Percentiles rank a stretch among this genome's conserved stretches.
phyloP scores from a whole-genome alignment of 345 rosid genomes.

The Linum trigynum region DNA sequence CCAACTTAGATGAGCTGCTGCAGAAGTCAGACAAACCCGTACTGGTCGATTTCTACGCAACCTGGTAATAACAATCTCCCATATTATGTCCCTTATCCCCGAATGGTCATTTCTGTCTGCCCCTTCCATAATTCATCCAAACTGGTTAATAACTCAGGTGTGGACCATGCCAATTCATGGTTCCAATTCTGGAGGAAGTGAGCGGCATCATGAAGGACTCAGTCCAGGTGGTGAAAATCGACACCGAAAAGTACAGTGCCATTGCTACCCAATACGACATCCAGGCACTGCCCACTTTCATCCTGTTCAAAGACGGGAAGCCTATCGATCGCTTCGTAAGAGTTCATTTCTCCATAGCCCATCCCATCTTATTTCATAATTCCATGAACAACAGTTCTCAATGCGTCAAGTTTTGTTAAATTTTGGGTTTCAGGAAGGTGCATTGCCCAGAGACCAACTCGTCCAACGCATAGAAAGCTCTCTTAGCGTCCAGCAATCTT shows the following conservation, averaged over 20 bases:
- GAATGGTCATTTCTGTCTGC: neutral
- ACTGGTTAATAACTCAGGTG: slow-evolving; percentile 45
- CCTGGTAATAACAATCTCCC: slow-evolving; percentile 43
- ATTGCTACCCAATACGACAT: slow-evolving; percentile 65
- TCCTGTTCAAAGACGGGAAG: slow-evolving; percentile 74
- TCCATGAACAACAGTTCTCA: neutral
- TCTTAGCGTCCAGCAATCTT: slow-evolving; percentile 51
- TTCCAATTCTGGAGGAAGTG: slow-evolving; percentile 70
- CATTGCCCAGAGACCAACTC: slow-evolving; percentile 55
- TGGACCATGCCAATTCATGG: slow-evolving; percentile 93
- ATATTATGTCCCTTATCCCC: neutral
- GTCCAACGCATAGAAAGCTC: slow-evolving; percentile 60
- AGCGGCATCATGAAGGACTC: slow-evolving; percentile 52
- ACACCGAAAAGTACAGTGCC: slow-evolving; percentile 80
- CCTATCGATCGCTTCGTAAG: slow-evolving; percentile 86
- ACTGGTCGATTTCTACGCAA: slow-evolving; percentile 80
- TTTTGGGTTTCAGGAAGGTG: slow-evolving; percentile 55
- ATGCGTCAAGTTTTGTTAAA: neutral
- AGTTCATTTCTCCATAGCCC: slow-evolving; percentile 20
- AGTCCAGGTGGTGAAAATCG: slow-evolving; percentile 70
- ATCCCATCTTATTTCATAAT: neutral
- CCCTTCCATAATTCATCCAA: too few relatives aligned
- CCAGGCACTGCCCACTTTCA: slow-evolving; percentile 81
- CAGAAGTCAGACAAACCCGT: slow-evolving; percentile 62
- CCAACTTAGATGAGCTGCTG: slow-evolving; percentile 63